Conservation (phyloP, 371 early-diverging fungal genomes). For the Mortierella sp. region DNA sequence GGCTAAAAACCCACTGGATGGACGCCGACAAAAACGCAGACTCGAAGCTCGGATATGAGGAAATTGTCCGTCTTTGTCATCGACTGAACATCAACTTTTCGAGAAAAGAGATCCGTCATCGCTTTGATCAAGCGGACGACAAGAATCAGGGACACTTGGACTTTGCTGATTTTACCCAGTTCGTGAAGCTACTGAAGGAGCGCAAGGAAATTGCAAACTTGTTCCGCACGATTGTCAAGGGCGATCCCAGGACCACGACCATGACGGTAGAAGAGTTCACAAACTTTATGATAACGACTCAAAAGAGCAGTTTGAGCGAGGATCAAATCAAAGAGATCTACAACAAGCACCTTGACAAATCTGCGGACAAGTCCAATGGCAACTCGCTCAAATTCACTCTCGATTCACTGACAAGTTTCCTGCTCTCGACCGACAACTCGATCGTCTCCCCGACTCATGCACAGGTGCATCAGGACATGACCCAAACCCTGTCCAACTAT, state of each 20-base stretch:
- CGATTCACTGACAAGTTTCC: conserved; percentile 55
- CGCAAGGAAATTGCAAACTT: conserved; percentile 47
- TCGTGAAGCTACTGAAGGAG: conserved; percentile 56
- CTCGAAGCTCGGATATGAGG: conserved; percentile 53
- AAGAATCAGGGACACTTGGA: conserved; percentile 50
- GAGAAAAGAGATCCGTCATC: conserved; percentile 40
- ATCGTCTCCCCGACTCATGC: conserved; percentile 38
- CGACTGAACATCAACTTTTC: conserved; percentile 57
- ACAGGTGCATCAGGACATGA: conserved; percentile 56
- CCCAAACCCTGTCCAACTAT: conserved; percentile 75
- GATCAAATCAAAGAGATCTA: conserved; percentile 47
- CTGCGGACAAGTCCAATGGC: conserved; percentile 29
- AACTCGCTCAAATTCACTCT: conserved; percentile 48
- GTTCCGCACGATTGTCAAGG: conserved; percentile 22
- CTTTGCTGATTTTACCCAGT: conserved; percentile 50
- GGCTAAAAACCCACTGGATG: conserved; percentile 57
- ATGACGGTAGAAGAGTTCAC: conserved; percentile 49
- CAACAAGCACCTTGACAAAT: conserved; percentile 44
- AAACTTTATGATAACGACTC: conserved; percentile 50
- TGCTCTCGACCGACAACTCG: conserved; percentile 54
- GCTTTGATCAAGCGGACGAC: conserved; percentile 54
- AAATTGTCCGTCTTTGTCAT: conserved; percentile 53
- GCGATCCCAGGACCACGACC: conserved; percentile 41
- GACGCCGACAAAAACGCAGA: conserved; percentile 56
- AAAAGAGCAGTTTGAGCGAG: conserved; percentile 41